phyloP scores from a whole-genome alignment of 345 rosid genomes.

The Eucalyptus melliodora region DNA sequence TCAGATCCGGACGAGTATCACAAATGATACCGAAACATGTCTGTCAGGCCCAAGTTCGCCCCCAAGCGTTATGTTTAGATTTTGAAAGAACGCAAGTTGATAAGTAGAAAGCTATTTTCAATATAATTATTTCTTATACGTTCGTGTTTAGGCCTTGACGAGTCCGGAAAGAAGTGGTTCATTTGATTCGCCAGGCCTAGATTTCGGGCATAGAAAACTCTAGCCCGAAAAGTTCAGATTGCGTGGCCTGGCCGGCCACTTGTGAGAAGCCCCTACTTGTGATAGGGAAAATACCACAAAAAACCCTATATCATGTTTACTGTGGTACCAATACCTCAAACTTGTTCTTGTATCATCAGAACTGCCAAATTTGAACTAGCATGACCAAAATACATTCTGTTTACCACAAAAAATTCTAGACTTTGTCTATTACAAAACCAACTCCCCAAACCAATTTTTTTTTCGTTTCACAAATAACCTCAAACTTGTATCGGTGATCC shows the following conservation, averaged over 20 bases:
- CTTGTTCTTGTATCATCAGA: too few species aligned
- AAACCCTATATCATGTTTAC: accelerated
- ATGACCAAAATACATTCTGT: background rate
- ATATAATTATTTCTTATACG: background rate
- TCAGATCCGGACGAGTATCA: background rate
- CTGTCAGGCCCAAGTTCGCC: background rate
- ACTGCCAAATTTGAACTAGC: background rate
- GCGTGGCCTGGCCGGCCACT: accelerated
- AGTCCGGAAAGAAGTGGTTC: background rate
- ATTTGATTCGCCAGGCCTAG: background rate
- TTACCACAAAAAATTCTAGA: background rate
- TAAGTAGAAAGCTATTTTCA: background rate
- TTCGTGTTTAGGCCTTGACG: background rate
- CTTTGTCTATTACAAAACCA: background rate
- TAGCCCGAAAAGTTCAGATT: background rate
- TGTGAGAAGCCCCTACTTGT: background rate
- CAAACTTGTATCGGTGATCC: background rate
- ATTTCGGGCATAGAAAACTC: background rate
- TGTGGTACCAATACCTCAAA: background rate
- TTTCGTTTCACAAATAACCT: background rate
- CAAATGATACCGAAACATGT: background rate
- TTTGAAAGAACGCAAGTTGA: background rate
- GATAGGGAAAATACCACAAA: background rate
- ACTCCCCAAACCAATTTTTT: background rate
- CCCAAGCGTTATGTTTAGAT: background rate